Percentiles rank a stretch among this genome's conserved stretches.
Evolutionary conservation across 306 rosid species (phyloP).

Genomic region (Luffa acutangula): DNA sequence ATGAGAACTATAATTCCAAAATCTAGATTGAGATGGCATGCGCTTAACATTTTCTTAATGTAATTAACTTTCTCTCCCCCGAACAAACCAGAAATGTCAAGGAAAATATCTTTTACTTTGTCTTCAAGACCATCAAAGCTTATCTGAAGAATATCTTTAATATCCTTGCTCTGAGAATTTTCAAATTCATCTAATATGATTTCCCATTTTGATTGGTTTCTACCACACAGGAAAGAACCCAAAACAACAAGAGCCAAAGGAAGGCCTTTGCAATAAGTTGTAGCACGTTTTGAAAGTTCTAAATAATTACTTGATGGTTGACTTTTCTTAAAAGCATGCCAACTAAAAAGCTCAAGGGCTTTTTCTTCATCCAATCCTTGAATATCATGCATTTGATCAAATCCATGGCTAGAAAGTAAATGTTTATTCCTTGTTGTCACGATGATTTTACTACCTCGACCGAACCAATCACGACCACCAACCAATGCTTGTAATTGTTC

Average conservation of each 20-base stretch:
- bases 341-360: not conserved
- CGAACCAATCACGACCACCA: slow-evolving; percentile 6
- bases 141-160: slow-evolving; percentile 13
- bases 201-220: slow-evolving; percentile 10
- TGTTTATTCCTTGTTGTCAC: slow-evolving; percentile 11
- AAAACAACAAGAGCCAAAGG: slow-evolving; percentile 30
- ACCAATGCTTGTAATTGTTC: slow-evolving; percentile 1
- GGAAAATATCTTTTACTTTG: slow-evolving; percentile 19
- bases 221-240: slow-evolving; percentile 21
- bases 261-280: slow-evolving; percentile 16
- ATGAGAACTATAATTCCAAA: slow-evolving; percentile 8
- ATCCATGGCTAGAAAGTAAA: not conserved
- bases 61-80: not conserved
- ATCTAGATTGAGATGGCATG: slow-evolving; percentile 13
- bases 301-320: not conserved
- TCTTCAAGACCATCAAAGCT: slow-evolving; percentile 17
- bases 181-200: slow-evolving; percentile 8
- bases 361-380: not conserved
- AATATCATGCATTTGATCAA: not conserved
- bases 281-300: slow-evolving; percentile 1
- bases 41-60: slow-evolving; percentile 9
- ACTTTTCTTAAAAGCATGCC: slow-evolving; percentile 18
- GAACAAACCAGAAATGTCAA: slow-evolving; percentile 31
- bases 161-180: not conserved
- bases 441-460: slow-evolving; percentile 13